phyloP scores from a whole-genome alignment of 106 monocot species.

The Acanthochlamys bracteata region DNA sequence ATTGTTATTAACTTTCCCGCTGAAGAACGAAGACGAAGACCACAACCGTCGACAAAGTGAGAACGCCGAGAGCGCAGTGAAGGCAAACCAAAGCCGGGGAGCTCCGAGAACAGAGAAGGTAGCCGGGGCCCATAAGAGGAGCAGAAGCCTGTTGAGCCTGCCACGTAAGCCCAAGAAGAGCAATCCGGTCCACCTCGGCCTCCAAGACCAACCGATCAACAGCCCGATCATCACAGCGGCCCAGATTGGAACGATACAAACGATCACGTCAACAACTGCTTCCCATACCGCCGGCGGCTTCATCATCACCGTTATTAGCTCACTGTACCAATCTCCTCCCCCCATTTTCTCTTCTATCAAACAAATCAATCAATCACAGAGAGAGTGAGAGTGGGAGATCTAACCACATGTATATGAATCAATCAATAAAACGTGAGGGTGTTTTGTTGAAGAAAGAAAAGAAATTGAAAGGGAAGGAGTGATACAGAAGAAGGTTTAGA shows the following conservation, averaged over 20 bases:
- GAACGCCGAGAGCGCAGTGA: conserved; percentile 87
- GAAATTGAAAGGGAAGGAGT: no score
- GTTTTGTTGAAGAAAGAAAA: no score
- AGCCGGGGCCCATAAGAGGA: conserved; percentile 43
- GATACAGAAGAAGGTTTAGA: no score
- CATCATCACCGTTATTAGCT: conserved; percentile 30
- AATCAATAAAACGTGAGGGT: no score
- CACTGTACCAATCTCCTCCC: background rate
- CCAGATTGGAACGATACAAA: conserved; percentile 95
- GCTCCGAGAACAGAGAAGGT: conserved; percentile 74
- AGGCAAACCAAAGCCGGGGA: conserved; percentile 78
- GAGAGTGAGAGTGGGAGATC: no score
- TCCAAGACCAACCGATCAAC: conserved; percentile 93
- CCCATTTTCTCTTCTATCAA: conserved; percentile 25
- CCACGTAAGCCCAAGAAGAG: conserved; percentile 73
- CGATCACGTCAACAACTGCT: conserved; percentile 59
- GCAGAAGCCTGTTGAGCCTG: conserved; percentile 45
- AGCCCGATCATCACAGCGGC: conserved; percentile 92
- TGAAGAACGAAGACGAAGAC: conserved; percentile 28
- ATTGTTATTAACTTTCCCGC: conserved; percentile 21
- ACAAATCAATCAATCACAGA: background rate
- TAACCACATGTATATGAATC: no score
- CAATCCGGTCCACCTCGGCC: conserved; percentile 94
- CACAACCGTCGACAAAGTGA: conserved; percentile 64
- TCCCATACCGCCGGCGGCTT: conserved; percentile 73